Conservation (phyloP, 1,139 yeast species). For the Lodderomyces parapsilosis region DNA sequence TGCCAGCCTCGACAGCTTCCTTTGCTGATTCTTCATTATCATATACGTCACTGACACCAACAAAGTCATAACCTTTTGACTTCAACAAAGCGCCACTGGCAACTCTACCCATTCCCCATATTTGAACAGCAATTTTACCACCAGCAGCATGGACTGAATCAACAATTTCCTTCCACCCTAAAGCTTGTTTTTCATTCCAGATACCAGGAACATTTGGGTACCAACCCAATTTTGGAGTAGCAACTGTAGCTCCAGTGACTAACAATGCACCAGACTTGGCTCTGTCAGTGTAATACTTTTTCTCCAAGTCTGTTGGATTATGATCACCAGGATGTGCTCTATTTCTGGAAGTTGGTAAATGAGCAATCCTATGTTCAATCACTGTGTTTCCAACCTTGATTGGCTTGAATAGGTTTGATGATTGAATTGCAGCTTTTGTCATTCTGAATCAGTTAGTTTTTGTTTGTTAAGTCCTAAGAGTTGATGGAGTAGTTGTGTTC, state of each 20-base stretch:
- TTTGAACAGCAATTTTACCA: slow-evolving; percentile 43
- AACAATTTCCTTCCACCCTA: slow-evolving; percentile 55
- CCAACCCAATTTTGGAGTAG: slow-evolving; percentile 32
- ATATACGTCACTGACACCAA: slow-evolving; percentile 28
- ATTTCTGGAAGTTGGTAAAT: slow-evolving; percentile 57
- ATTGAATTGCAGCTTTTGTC: slow-evolving; percentile 11
- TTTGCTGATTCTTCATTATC: slow-evolving; percentile 22
- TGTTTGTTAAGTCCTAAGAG: too few relatives aligned
- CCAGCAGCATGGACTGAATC: slow-evolving; percentile 17
- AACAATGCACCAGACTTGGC: slow-evolving; percentile 53
- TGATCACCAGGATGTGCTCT: slow-evolving; percentile 43
- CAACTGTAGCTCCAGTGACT: slow-evolving; percentile 37
- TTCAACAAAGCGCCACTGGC: slow-evolving; percentile 46
- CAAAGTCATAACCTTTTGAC: slow-evolving; percentile 23
- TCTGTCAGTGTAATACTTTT: slow-evolving; percentile 53
- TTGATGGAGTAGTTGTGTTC: too few relatives aligned
- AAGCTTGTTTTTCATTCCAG: slow-evolving; percentile 46
- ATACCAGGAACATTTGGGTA: slow-evolving; percentile 54
- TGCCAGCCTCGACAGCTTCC: slow-evolving; percentile 30
- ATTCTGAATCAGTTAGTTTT: too few relatives aligned
- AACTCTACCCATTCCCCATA: slow-evolving; percentile 62
- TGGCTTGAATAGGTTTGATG: slow-evolving; percentile 45
- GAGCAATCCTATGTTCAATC: slow-evolving; percentile 42
- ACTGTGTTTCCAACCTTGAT: slow-evolving; percentile 42
- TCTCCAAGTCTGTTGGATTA: slow-evolving; percentile 48